Evolutionary conservation across 2,329 filamentous ascomycete species (phyloP).

Genomic region (Fusarium marasasianum): DNA sequence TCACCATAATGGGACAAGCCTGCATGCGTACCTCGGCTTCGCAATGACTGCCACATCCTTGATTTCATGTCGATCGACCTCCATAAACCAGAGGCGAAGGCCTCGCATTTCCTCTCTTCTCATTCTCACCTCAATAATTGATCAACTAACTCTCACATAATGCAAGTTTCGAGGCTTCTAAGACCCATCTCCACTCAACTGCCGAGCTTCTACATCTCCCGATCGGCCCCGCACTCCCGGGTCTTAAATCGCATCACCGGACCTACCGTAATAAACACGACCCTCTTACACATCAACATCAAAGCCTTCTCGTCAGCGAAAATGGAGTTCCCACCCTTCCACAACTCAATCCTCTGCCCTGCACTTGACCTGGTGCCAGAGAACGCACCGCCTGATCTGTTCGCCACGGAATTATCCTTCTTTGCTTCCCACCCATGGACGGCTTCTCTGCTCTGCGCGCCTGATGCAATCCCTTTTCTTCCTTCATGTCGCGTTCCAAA

Average conservation of each 20-base stretch:
- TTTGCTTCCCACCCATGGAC: conserved; percentile 52
- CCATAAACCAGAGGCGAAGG: not conserved
- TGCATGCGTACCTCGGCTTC: conserved; percentile 27
- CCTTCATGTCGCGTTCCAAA: conserved; percentile 47
- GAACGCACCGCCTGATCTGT: conserved; percentile 40
- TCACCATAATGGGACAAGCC: conserved; percentile 5
- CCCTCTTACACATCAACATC: conserved; percentile 5
- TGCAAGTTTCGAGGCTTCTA: conserved; percentile 19
- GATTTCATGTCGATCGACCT: conserved; percentile 5
- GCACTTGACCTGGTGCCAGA: conserved; percentile 43
- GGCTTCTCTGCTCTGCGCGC: conserved; percentile 41
- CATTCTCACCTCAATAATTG: not conserved
- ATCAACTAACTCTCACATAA: not conserved
- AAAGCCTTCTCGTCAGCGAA: conserved; percentile 23
- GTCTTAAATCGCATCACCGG: conserved; percentile 3
- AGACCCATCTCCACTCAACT: conserved; percentile 15
- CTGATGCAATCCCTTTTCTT: conserved; percentile 46
- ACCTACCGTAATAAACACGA: not conserved
- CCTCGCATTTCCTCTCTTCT: not conserved
- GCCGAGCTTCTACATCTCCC: conserved; percentile 18
- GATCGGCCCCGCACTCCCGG: conserved; percentile 17
- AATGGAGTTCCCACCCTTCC: conserved; percentile 32
- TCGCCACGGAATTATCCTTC: conserved; percentile 42
- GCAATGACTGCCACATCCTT: conserved; percentile 7
- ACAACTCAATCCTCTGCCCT: conserved; percentile 46